Base-by-base conservation (phyloP, 75 land plant genomes). In the Pinus taeda region DNA sequence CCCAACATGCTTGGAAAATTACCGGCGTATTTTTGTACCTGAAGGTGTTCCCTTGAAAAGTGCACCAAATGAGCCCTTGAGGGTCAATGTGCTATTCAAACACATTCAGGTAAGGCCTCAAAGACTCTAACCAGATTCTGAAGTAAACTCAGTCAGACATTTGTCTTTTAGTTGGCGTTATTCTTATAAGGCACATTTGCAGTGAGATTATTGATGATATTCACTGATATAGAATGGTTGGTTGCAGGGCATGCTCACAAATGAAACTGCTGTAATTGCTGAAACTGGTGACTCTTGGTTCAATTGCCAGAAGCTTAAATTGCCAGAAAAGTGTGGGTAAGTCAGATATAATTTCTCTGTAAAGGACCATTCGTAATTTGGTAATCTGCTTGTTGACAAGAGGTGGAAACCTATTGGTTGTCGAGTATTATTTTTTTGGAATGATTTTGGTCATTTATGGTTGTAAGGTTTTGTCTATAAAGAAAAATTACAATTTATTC, bases 241-340 rank as follows among this genome's bases (percentile, higher is more conserved):
- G 62, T 20, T 20, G 73, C 88, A 93, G 96, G 70, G 56, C 2
- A 92, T 94, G 88, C 74, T 94, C 58, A 72, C 76, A 61, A 80
- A 78, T 22, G 82, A 92, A 57, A 86, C 81, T 60, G 97, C 91
- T 33, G 88, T 94, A 15, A 88, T 94, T 69, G 93, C 98, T 17
- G 98, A 95, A 71, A 95, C 98, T 24, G 98, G 98, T n/a, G 98
- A 95, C 77, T 95, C 98, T 17, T 95, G 98, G 98, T 95, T 95
- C 80, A 95, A 94, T 76, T 94, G 97, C 77, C 97, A 94, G 69
- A 92, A 92, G 82, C 86, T 94, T n/a, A 82, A 78, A 26, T 79
- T 95, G 61, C 84, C 88, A 15, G 84, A 81, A 12, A 84, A 78
- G 33, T 85, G 88, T 70, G 87, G 84, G 88, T 86, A 72, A 85